These are phyloP conservation scores for Stachybotrys chartarum DNA, from an alignment of 2,329 filamentous ascomycete genomes.

Conservation along the genomic window DNA sequence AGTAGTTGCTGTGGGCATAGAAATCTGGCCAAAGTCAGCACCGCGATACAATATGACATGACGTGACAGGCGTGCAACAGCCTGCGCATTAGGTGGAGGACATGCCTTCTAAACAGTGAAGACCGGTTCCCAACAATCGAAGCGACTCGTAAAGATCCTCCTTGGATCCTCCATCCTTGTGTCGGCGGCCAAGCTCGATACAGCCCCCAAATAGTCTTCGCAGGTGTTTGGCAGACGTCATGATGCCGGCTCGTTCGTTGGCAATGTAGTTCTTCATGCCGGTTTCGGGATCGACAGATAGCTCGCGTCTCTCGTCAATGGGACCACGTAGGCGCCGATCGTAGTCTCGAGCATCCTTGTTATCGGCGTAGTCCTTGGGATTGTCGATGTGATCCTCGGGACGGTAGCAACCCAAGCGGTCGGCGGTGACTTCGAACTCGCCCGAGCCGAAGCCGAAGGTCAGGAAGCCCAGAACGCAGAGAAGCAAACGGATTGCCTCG, in stretches of 20 bases:
- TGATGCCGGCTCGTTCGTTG: slow-evolving; percentile 69
- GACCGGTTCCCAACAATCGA: slow-evolving; percentile 75
- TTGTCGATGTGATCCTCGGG: slow-evolving; percentile 73
- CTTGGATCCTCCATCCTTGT: slow-evolving; percentile 47
- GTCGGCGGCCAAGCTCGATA: slow-evolving; percentile 74
- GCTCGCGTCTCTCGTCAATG: slow-evolving; percentile 70
- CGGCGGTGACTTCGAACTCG: slow-evolving; percentile 78
- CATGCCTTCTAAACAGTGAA: slow-evolving; percentile 76
- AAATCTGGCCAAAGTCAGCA: slow-evolving; percentile 50
- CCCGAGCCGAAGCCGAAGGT: slow-evolving; percentile 79
- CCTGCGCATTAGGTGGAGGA: neutral
- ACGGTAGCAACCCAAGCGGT: slow-evolving; percentile 75
- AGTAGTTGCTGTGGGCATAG: slow-evolving; percentile 90
- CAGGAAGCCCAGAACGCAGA: slow-evolving; percentile 86
- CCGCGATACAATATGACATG: neutral
- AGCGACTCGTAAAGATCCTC: slow-evolving; percentile 83
- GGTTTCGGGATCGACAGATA: slow-evolving; percentile 67
- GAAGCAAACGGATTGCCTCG: slow-evolving; percentile 81
- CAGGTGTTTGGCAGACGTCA: slow-evolving; percentile 74
- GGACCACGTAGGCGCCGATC: slow-evolving; percentile 75
- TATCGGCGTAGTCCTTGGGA: slow-evolving; percentile 84
- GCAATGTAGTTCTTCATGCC: slow-evolving; percentile 95
- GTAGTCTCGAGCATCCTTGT: slow-evolving; percentile 75
- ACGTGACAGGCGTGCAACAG: neutral
- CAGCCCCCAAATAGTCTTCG: slow-evolving; percentile 64